A percentile compares a stretch with the other conserved stretches of the same genome.
Evolutionary conservation across 108 stramenopile species (phyloP).

Genomic region (Pinguiococcus pyrenoidosus): DNA sequence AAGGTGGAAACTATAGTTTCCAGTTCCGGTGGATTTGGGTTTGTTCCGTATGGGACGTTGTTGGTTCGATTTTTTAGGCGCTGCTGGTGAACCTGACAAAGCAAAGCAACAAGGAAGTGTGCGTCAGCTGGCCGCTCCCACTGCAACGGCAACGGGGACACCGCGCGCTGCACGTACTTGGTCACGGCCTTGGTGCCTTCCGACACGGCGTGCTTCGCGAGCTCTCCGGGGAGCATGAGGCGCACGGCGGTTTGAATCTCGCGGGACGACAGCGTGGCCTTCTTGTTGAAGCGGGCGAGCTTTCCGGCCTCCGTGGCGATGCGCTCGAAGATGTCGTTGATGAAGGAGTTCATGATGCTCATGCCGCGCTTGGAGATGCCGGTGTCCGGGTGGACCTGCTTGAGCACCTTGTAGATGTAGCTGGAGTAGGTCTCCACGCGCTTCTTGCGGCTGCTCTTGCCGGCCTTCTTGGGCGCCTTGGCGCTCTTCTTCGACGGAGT

Average conservation of each 20-base stretch:
- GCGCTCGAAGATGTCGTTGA: conserved; percentile 80
- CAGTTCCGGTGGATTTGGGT: too few species aligned
- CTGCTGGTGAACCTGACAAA: too few species aligned
- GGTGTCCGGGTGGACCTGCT: conserved; percentile 50
- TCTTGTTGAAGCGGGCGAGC: conserved; percentile 71
- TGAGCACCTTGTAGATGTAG: conserved; percentile 75
- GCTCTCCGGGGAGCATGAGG: conserved; percentile 74
- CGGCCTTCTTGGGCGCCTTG: conserved; percentile 33
- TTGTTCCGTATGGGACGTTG: too few species aligned
- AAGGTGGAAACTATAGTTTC: too few species aligned
- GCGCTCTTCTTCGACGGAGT: conserved; percentile 29
- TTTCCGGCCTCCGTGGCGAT: conserved; percentile 67
- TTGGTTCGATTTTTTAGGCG: too few species aligned
- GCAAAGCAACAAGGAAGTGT: too few species aligned
- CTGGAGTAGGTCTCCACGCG: conserved; percentile 61
- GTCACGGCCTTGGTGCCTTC: conserved; percentile 45
- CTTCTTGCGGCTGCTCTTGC: conserved; percentile 35
- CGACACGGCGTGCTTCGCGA: conserved; percentile 81
- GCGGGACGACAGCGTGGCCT: conserved; percentile 67
- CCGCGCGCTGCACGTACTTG: too few species aligned
- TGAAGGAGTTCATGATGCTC: conserved; percentile 80
- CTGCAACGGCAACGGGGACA: too few species aligned
- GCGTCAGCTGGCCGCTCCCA: too few species aligned
- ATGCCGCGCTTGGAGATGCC: conserved; percentile 77
- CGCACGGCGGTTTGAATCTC: conserved; percentile 76